Evolutionary conservation across 2,329 filamentous ascomycete species (phyloP), one percentile per base, ranked within the genome.

Genomic region (Venturia oleaginea): DNA sequence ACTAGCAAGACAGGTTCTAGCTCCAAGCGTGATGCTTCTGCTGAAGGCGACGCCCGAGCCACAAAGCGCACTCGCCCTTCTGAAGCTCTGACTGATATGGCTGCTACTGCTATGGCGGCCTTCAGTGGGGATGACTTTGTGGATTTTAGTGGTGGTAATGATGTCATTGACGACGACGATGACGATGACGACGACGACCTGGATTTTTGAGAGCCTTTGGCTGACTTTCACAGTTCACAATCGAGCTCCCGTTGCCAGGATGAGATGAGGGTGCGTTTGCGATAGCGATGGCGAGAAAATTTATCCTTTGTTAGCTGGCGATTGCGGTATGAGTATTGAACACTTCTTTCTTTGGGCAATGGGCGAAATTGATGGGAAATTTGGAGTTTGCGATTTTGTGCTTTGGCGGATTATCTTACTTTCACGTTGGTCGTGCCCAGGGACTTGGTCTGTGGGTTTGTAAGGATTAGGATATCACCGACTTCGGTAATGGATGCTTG

Each of bases 81-180:
- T 40, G n/a, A 38, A 6, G 15, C 51, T n/a, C 11, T 57, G 1
- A 57, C 51, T 4, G 15, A n/a, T 22, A 13, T 34, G 11, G 51
- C 30, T n/a, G 27, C 27, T 27, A 57, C 51, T 34, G 51, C 51
- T 32, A 34, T 57, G 15, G 51, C 17, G 7, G 13, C 51, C 2
- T 57, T 57, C 51, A 34, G 30, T 34, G 51, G 34, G 30, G 51
- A 57, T 2, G 51, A 57, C 27, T 57, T 57, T 15, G 15, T 57
- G 24, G 30, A 57, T 10, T 57, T 57, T 15, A n/a, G 51, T 57
- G 51, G 51, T 34, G 51, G 51, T 57, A 57, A 32, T 57, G 30
- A 34, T 8, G 30, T 24, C 22, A 27, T n/a, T 54, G 43, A 48
- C 22, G 19, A 22, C 22, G 43, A 46, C 15, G 51, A 19, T 54